A percentile compares a stretch with the other conserved stretches of the same genome.
Evolutionary conservation across 352 stramenopile genomes (phyloP).

Genomic region (Phytophthora sansomeana): DNA sequence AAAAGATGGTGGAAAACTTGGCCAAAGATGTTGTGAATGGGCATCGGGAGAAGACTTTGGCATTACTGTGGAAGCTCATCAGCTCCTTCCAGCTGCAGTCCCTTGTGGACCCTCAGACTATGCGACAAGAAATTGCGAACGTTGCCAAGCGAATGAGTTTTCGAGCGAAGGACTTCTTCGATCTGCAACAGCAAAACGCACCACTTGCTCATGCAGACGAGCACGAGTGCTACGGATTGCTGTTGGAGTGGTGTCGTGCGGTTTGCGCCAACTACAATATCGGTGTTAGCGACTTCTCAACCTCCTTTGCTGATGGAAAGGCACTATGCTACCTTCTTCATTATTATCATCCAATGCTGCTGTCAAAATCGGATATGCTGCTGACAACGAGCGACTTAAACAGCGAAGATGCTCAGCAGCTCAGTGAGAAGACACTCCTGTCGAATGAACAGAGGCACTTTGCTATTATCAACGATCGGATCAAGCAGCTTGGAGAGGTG

Average conservation of each 20-base stretch:
- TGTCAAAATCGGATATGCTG: slow-evolving; percentile 73
- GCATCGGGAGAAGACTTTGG: slow-evolving; percentile 95
- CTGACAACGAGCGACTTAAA: slow-evolving; percentile 50
- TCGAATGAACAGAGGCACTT: slow-evolving; percentile 90
- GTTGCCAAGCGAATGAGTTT: slow-evolving; percentile 80
- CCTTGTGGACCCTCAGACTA: slow-evolving; percentile 78
- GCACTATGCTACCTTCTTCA: slow-evolving; percentile 95
- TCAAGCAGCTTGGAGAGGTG: slow-evolving; percentile 93
- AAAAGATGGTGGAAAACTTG: slow-evolving; percentile 64
- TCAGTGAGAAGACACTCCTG: slow-evolving; percentile 43
- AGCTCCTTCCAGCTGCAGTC: slow-evolving; percentile 90
- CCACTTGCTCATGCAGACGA: slow-evolving; percentile 49
- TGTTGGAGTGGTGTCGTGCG: slow-evolving; percentile 93
- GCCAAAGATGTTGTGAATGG: slow-evolving; percentile 97
- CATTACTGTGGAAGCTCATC: slow-evolving; percentile 95
- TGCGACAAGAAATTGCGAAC: slow-evolving; percentile 83
- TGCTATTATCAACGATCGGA: slow-evolving; percentile 85
- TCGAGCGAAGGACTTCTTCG: slow-evolving; percentile 68
- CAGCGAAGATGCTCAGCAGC: slow-evolving; percentile 13
- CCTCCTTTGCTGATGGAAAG: slow-evolving; percentile 94
- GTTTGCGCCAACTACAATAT: slow-evolving; percentile 94
- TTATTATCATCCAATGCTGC: slow-evolving; percentile 95
- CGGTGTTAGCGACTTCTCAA: slow-evolving; percentile 89
- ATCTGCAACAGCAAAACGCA: slow-evolving; percentile 42
- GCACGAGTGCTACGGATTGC: slow-evolving; percentile 69